These are phyloP conservation scores for Mycena rosella DNA, from an alignment of 768 basidiomycete species.

Conservation along the genomic window DNA sequence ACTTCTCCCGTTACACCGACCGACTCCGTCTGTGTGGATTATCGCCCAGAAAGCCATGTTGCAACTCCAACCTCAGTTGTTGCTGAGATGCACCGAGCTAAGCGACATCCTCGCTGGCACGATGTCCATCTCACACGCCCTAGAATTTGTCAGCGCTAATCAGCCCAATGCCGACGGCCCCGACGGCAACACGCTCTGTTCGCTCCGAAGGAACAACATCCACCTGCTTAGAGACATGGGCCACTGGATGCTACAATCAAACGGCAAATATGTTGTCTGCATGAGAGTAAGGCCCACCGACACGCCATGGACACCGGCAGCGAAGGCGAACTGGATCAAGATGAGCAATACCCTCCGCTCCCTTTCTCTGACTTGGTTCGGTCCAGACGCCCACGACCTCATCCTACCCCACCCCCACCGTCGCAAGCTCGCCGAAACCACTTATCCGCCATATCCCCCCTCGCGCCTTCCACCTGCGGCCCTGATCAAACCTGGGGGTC, in stretches of 20 bases:
- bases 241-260: neutral
- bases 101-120: neutral
- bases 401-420: neutral
- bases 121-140: neutral
- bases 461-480: neutral
- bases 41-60: conserved; percentile 8
- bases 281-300: neutral
- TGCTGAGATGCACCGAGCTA: neutral
- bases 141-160: too few species aligned
- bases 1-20: neutral
- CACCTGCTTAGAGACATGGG: neutral
- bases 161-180: neutral
- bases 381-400: neutral
- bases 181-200: neutral
- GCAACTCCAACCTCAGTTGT: neutral
- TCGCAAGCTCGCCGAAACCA: neutral
- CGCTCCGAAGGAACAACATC: neutral
- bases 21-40: conserved; percentile 13
- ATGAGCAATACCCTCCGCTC: neutral
- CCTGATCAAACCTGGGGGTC: conserved; percentile 34
- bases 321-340: conserved; percentile 4
- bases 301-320: neutral
- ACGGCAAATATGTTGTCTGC: neutral
- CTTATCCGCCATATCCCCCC: neutral
- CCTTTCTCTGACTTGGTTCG: neutral